Percentiles rank a stretch among this genome's conserved stretches.
Conservation (phyloP, 2,329 filamentous ascomycete species). For the Stagonosporopsis rhizophila region DNA sequence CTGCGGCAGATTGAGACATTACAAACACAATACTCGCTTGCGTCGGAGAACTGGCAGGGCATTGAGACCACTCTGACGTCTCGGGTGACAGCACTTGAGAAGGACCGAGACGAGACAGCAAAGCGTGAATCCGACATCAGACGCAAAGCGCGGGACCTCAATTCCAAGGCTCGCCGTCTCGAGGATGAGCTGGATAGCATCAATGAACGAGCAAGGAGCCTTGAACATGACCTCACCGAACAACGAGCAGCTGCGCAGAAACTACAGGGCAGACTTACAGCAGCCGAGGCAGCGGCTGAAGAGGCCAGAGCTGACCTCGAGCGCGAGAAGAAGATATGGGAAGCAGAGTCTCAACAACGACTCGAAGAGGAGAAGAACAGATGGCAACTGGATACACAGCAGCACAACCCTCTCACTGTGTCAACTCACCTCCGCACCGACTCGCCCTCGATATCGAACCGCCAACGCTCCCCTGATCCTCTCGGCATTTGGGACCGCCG, state of each 20-base stretch:
- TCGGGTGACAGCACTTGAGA: constrained; percentile 79
- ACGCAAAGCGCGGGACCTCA: constrained; percentile 87
- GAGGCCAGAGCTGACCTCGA: constrained; percentile 64
- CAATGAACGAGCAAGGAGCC: constrained; percentile 67
- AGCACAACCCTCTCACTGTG: constrained; percentile 33
- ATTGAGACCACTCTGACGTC: constrained; percentile 87
- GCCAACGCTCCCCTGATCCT: constrained; percentile 52
- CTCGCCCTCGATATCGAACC: constrained; percentile 47
- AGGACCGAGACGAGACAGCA: constrained; percentile 85
- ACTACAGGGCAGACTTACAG: constrained; percentile 69
- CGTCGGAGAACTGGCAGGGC: constrained; percentile 96
- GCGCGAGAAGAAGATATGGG: constrained; percentile 65
- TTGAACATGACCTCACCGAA: constrained; percentile 68
- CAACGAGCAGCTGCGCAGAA: constrained; percentile 66
- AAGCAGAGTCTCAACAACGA: constrained; percentile 63
- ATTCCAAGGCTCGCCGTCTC: constrained; percentile 69
- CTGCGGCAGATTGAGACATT: constrained; percentile 93
- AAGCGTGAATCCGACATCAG: constrained; percentile 86
- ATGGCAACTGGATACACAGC: constrained; percentile 60
- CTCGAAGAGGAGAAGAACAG: constrained; percentile 70
- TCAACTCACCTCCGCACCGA: constrained; percentile 46
- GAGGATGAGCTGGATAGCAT: constrained; percentile 84
- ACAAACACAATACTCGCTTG: constrained; percentile 92
- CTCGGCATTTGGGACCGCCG: constrained; percentile 41
- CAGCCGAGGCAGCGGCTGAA: constrained; percentile 68